Percentiles rank a stretch among this genome's conserved stretches.
Evolutionary conservation across 441 rosid species (phyloP).

Genomic region (Populus tomentosa): DNA sequence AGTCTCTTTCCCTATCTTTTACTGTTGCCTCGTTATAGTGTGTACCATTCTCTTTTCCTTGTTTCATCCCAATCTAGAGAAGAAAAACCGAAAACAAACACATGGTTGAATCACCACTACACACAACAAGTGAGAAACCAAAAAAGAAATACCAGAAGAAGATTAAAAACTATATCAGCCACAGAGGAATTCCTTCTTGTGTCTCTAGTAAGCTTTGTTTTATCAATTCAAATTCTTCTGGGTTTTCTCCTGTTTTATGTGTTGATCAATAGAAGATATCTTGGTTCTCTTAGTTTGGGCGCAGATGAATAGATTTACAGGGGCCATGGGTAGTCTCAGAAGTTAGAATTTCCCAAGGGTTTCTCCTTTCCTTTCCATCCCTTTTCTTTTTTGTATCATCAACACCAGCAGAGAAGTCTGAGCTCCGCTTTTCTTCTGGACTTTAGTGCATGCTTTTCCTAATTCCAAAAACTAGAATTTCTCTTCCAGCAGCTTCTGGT

Average conservation of each 20-base stretch:
- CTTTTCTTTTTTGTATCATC: neutral
- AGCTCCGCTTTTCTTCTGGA: neutral
- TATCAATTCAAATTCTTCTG: neutral
- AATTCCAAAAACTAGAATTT: neutral
- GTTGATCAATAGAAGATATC: neutral
- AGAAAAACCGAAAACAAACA: neutral
- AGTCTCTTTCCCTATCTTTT: neutral
- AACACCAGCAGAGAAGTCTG: neutral
- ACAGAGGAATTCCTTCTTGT: neutral
- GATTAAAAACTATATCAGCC: neutral
- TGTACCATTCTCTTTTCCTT: neutral
- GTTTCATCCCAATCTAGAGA: neutral
- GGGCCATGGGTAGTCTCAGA: neutral
- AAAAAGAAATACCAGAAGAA: neutral
- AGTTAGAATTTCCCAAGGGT: neutral
- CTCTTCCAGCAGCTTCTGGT: neutral
- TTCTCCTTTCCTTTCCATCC: neutral
- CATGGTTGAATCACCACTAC: neutral
- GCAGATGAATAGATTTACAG: neutral
- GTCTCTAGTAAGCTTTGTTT: neutral
- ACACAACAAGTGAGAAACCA: neutral
- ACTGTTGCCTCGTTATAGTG: neutral
- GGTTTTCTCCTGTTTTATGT: neutral
- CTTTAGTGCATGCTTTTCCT: neutral
- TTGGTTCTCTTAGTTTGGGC: neutral